Percentiles rank a stretch among this genome's conserved stretches.
Evolutionary conservation across 768 basidiomycete genomes (phyloP).

Genomic region (Boletus vinaceobasis): DNA sequence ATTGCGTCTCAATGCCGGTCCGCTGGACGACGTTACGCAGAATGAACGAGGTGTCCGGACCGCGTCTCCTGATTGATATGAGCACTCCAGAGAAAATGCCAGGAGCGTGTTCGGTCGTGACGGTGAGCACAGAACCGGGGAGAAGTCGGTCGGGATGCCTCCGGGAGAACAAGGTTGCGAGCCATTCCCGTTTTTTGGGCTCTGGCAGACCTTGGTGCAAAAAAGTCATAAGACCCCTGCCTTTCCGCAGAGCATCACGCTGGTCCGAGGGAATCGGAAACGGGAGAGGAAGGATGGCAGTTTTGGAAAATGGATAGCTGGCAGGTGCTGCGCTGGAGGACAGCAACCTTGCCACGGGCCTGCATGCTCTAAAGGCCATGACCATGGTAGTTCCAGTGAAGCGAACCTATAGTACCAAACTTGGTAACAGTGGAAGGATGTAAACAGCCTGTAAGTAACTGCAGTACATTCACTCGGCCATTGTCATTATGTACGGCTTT

Average conservation of each 20-base stretch:
- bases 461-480: too few relatives aligned
- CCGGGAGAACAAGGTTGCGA: slow-evolving; percentile 68
- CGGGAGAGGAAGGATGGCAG: slow-evolving; percentile 51
- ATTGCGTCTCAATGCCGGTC: slow-evolving; percentile 91
- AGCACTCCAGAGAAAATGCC: slow-evolving; percentile 87
- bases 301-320: slow-evolving; percentile 71
- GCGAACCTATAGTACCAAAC: not conserved
- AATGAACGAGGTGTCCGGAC: slow-evolving; percentile 83
- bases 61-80: slow-evolving; percentile 76
- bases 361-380: slow-evolving; percentile 14
- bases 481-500: slow-evolving; percentile 29
- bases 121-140: slow-evolving; percentile 85
- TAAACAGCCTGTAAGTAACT: too few relatives aligned
- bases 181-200: slow-evolving; percentile 65
- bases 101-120: slow-evolving; percentile 73
- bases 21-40: slow-evolving; percentile 88
- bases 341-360: slow-evolving; percentile 18
- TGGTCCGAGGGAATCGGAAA: slow-evolving; percentile 37
- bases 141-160: slow-evolving; percentile 63
- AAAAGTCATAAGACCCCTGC: slow-evolving; percentile 78
- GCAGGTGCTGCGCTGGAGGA: slow-evolving; percentile 19
- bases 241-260: slow-evolving; percentile 48
- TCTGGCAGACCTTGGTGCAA: slow-evolving; percentile 62
- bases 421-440: not conserved
- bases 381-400: not conserved